phyloP scores from a whole-genome alignment of 306 rosid species.

The Fagus sylvatica region DNA sequence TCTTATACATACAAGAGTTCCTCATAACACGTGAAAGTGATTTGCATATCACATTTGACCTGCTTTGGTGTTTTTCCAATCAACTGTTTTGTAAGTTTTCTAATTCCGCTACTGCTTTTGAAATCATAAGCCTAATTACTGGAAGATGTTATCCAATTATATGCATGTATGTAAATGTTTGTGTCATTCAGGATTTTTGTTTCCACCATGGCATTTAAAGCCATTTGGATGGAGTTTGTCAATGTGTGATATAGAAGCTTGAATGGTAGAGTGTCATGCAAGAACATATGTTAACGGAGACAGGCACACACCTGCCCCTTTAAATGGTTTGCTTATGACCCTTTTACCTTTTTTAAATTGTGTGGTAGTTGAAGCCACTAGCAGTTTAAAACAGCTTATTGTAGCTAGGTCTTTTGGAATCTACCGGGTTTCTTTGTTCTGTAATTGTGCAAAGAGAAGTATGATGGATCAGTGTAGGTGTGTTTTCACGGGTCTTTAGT shows the following conservation, averaged over 20 bases:
- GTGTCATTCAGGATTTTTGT: conserved; percentile 31
- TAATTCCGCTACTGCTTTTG: neutral
- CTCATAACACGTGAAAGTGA: neutral
- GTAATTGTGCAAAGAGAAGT: too few species aligned
- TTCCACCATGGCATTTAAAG: conserved; percentile 70
- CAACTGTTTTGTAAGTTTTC: neutral
- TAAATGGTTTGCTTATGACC: neutral
- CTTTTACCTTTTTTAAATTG: neutral
- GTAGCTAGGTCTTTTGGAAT: too few species aligned
- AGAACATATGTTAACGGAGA: neutral
- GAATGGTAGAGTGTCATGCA: neutral
- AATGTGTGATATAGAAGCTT: neutral
- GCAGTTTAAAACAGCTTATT: neutral
- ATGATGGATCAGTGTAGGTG: neutral
- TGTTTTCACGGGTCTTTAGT: neutral
- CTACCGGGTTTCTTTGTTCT: too few species aligned
- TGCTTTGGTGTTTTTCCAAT: neutral
- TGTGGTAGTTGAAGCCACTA: neutral
- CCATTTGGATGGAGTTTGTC: conserved; percentile 31
- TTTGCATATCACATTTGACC: neutral
- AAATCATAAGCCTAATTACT: conserved; percentile 1
- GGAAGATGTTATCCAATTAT: conserved; percentile 58
- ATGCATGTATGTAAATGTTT: conserved; percentile 16
- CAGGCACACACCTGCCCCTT: neutral
- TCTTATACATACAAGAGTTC: neutral